phyloP scores from a whole-genome alignment of 1,284 basidiomycete species.

The Boletus semigastroideus region DNA sequence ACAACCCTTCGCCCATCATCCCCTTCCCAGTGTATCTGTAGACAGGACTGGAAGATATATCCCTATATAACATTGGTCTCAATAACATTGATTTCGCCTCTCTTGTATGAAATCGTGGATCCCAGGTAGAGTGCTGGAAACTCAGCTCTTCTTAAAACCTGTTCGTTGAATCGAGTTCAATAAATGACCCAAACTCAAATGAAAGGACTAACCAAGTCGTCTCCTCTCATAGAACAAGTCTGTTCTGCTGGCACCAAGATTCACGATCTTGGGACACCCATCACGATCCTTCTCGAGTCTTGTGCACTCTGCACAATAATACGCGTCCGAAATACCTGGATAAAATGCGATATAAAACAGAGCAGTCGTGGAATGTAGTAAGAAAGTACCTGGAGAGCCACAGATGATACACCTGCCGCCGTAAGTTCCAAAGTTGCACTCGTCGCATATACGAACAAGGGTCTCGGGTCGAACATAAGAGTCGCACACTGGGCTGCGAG shows the following conservation, averaged over 20 bases:
- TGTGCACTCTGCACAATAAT: conserved; percentile 97
- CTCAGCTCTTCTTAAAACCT: conserved; percentile 81
- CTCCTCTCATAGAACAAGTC: conserved; percentile 89
- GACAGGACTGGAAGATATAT: conserved; percentile 8
- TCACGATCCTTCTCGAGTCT: conserved; percentile 96
- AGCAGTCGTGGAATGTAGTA: conserved; percentile 1
- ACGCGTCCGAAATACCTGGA: conserved; percentile 92
- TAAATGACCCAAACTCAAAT: background rate
- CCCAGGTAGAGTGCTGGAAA: background rate
- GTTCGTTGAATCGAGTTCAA: conserved; percentile 6
- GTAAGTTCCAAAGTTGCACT: conserved; percentile 98
- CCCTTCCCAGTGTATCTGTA: conserved; percentile 55
- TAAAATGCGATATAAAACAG: background rate
- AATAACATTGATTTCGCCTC: conserved; percentile 9
- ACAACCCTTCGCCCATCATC: conserved; percentile 61
- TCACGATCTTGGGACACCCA: conserved; percentile 98
- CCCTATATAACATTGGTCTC: background rate
- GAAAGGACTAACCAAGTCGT: conserved; percentile 45
- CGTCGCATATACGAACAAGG: conserved; percentile 96
- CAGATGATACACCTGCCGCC: conserved; percentile 98
- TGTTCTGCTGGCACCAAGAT: conserved; percentile 86
- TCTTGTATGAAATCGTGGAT: background rate
- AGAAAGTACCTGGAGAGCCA: conserved; percentile 76
- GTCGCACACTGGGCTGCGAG: conserved; percentile 90
- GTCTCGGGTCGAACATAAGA: conserved; percentile 99